Evolutionary conservation across 129 eudicot genomes (phyloP).

Genomic region (sunflower (Helianthus annuus)): DNA sequence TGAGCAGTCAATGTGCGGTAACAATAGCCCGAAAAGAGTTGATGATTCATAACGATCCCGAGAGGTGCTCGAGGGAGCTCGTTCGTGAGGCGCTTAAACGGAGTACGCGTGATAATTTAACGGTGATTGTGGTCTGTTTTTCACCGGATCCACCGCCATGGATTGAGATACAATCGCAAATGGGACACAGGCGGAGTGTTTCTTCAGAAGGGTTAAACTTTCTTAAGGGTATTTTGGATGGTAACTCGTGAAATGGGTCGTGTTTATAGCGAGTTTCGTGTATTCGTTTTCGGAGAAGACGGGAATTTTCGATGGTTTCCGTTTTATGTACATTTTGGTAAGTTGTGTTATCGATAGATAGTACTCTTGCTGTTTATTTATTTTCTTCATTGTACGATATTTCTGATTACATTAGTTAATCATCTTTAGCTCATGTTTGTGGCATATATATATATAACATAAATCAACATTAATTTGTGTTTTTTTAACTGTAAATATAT

Average conservation of each 20-base stretch:
- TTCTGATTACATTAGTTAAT: slow-evolving; percentile 8
- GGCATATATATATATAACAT: not conserved
- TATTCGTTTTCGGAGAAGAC: slow-evolving; percentile 23
- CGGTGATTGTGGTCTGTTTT: slow-evolving; percentile 74
- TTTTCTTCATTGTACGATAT: slow-evolving; percentile 31
- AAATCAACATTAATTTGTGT: not conserved
- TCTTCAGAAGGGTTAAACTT: slow-evolving; percentile 77
- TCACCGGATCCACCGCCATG: slow-evolving; percentile 81
- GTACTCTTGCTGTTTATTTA: slow-evolving; percentile 30
- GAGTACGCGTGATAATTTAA: slow-evolving; percentile 70
- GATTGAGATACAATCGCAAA: slow-evolving; percentile 56
- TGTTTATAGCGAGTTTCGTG: slow-evolving; percentile 26
- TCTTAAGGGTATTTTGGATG: slow-evolving; percentile 61
- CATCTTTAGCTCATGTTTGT: not conserved
- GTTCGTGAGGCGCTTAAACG: slow-evolving; percentile 81
- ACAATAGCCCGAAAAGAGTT: slow-evolving; percentile 71
- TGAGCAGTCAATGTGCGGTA: slow-evolving; percentile 91
- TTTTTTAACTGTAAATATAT: not conserved
- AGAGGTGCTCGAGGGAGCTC: slow-evolving; percentile 76
- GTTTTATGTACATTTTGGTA: slow-evolving; percentile 32
- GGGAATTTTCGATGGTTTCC: slow-evolving; percentile 15
- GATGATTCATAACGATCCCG: slow-evolving; percentile 84
- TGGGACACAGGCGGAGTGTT: slow-evolving; percentile 59
- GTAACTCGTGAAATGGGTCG: slow-evolving; percentile 36
- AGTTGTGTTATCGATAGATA: slow-evolving; percentile 30